Evolutionary conservation across 2,329 filamentous ascomycete species (phyloP), one percentile per base, ranked within the genome.

Genomic region (Lachnellula hyalina): DNA sequence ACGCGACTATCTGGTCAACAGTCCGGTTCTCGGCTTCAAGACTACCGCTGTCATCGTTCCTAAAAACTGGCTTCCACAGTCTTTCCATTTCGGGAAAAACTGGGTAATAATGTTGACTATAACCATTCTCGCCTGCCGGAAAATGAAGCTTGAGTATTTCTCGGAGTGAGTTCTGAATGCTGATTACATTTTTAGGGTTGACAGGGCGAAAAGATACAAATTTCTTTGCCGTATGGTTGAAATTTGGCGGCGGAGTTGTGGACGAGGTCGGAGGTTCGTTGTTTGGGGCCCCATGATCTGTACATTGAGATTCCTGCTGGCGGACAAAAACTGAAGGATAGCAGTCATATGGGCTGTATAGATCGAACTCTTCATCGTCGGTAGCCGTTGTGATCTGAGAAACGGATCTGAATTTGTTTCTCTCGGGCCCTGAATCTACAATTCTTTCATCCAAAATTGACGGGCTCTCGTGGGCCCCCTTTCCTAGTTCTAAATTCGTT

Each of bases 1-100:
- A 71, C 2, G 82, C 82, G 12, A 86, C 66, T 3, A 86, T 82
- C 48, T 84, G 74, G 60, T 85, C 81, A 12, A 82, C 68, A 38
- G 72, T 74, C 35, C 73, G 70, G 12, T 68, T 68, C 28, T 72
- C 68, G 5, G 68, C 54, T 7, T 57, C 57, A 48, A 56, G 42
- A 34, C 38, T 54, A 3, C 56, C 51, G 17, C 47, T 53, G 9
- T 61, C 56, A 21, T 63, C 60, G 46, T 62, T 63, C 23, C 59
- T 57, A 42, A 70, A 69, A 6, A 69, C 61, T 4, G 66, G 64
- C 46, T 69, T 69, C 67, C 66, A 70, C 3, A 68, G 36, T 40
- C 64, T 57, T 17, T 77, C 74, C 44, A 76, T 71, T 44, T 81
- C 79, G 0, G 75, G 75, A 1, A 79, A 67, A 25, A 78, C 65